Conservation (phyloP, 2,329 filamentous ascomycete genomes). For the Fusarium succisae region DNA sequence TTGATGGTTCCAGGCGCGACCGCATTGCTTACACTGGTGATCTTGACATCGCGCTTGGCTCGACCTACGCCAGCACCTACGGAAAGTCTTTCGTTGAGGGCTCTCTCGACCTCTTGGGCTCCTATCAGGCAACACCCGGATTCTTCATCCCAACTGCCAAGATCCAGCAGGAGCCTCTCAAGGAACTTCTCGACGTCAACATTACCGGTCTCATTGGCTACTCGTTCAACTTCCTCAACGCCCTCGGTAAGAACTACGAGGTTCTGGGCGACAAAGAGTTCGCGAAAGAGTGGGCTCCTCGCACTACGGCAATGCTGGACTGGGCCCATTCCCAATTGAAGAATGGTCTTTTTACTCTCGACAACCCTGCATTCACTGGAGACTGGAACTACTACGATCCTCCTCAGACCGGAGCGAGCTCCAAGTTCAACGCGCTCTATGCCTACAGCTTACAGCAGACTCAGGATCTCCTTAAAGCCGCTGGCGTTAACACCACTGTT, state of each 20-base stretch:
- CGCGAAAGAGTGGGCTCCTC: neutral
- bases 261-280: neutral
- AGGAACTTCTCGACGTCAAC: neutral
- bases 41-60: neutral
- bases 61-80: neutral
- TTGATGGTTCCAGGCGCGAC: neutral
- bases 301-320: neutral
- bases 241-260: neutral
- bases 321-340: neutral
- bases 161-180: neutral
- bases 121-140: neutral
- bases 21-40: neutral
- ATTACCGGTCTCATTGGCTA: neutral
- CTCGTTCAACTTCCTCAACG: neutral
- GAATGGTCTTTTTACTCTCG: neutral
- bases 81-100: neutral
- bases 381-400: slow-evolving; percentile 13
- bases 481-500: neutral
- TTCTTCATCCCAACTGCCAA: slow-evolving; percentile 6
- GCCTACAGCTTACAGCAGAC: neutral
- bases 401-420: neutral
- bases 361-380: neutral
- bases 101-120: neutral
- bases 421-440: slow-evolving; percentile 1
- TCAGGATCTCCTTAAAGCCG: neutral